These are phyloP conservation scores for Borovskyia barvae DNA, from an alignment of 208 protist species.

Conservation along the genomic window DNA sequence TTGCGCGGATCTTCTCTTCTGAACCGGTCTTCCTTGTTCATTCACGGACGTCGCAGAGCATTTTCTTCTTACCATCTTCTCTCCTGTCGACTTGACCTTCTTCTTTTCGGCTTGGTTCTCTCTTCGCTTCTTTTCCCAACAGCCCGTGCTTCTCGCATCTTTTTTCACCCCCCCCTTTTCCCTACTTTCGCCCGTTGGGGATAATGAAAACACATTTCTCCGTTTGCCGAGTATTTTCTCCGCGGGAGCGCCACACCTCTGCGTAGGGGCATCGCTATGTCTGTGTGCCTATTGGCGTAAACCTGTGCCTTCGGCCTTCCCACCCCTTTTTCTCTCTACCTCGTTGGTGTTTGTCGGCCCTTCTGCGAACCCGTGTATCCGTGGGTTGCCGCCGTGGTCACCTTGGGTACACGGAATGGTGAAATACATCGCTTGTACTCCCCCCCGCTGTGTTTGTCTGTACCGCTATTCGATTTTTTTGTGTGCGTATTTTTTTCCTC, in stretches of 20 bases:
- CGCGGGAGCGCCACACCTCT: neutral
- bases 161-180: neutral
- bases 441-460: too few relatives aligned
- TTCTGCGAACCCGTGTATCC: too few relatives aligned
- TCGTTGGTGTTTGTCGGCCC: too few relatives aligned
- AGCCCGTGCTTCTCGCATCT: neutral
- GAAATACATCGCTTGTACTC: too few relatives aligned
- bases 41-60: neutral
- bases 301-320: too few relatives aligned
- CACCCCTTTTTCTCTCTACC: too few relatives aligned
- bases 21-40: neutral
- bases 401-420: too few relatives aligned
- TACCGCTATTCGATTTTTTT: too few relatives aligned
- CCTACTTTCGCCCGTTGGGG: neutral
- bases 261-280: neutral
- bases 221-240: neutral
- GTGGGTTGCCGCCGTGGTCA: too few relatives aligned
- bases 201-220: too few relatives aligned
- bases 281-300: neutral
- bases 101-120: neutral
- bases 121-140: neutral
- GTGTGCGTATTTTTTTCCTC: neutral
- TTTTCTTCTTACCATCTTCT: neutral
- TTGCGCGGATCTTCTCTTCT: conserved; percentile 4
- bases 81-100: neutral